Base-by-base conservation (phyloP, 2,329 filamentous ascomycete species). In the Botryosphaeria dothidea region DNA sequence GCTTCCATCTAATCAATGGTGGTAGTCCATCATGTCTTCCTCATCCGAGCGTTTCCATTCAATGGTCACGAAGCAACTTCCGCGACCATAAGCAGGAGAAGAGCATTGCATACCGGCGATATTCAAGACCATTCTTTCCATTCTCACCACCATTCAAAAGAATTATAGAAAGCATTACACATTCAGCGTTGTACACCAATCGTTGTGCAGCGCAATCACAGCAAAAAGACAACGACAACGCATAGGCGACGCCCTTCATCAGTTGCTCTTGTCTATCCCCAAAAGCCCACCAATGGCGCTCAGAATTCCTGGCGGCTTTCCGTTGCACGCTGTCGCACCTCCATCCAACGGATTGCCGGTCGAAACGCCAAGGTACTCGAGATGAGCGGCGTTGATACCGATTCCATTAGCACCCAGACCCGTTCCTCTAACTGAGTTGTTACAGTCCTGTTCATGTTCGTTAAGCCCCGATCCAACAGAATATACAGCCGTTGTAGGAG, bases 371-470 rank as follows among this genome's bases (percentile, higher is more conserved):
- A 60, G 13, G 25, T 60, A 60, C 38, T 60, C 27, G n/a, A 60
- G 11, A 34, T 60, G 56, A 46, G 56, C 56, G 21, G 56, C 41
- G n/a, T 60, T 60, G 13, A 60, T 46, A 15, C 56, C 56, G 25
- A 60, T 48, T 4, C 27, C 56, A 11, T 60, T 23, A 11, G 41
- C 41, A 6, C 56, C 56, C 15, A 60, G n/a, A 1, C 56, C 56
- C 0, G 56, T 60, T 5, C 56, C 56, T 36, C 56, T 60, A 11
- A 46, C 41, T n/a, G 56, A 46, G 8, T 60, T 60, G 11, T 60
- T 60, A n/a, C 56, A 60, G 41, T 60, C 56, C 56, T 60, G 38
- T 17, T 13, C 9, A n/a, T 13, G 9, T 7, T 17, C 38, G 38
- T 41, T 11, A 34, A 11, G 7, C 13, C 3, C 7, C 13, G 3